Percentiles rank a stretch among this genome's conserved stretches.
Evolutionary conservation across 108 stramenopile species (phyloP).

Genomic region (Fragilariopsis cylindrus): DNA sequence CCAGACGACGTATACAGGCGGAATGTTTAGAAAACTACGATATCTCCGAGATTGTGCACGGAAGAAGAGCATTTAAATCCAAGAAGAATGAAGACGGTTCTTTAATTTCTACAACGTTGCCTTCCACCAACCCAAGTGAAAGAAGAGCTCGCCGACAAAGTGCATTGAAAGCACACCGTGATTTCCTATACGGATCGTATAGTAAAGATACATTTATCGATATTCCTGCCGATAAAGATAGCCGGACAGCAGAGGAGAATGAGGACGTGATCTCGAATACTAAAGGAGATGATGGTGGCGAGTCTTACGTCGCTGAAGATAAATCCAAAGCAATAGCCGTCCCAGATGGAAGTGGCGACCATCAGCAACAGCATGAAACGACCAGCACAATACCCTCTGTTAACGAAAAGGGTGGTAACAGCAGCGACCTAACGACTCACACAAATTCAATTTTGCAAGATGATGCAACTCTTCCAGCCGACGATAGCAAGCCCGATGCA

Average conservation of each 20-base stretch:
- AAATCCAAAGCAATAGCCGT: neutral
- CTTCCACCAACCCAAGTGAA: neutral
- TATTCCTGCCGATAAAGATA: neutral
- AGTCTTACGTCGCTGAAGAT: neutral
- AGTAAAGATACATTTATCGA: neutral
- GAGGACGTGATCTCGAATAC: too few relatives aligned
- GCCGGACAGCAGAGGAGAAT: neutral
- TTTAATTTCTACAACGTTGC: too few relatives aligned
- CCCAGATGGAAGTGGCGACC: neutral
- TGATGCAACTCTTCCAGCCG: neutral
- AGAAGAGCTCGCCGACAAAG: neutral
- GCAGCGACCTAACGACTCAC: neutral
- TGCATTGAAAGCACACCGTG: conserved; percentile 12
- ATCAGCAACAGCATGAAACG: neutral
- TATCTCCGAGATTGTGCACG: conserved; percentile 11
- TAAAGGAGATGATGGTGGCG: neutral
- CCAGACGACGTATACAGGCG: conserved; percentile 1
- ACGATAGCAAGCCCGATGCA: conserved; percentile 1
- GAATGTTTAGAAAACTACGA: conserved; percentile 15
- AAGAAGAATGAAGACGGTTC: neutral
- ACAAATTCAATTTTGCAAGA: conserved; percentile 13
- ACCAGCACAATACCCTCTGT: neutral
- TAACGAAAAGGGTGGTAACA: neutral
- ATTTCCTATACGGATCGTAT: neutral
- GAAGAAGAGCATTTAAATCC: conserved; percentile 6